Base-by-base conservation (phyloP, 2,329 filamentous ascomycete species). In the Aspergillus aculeatinus region DNA sequence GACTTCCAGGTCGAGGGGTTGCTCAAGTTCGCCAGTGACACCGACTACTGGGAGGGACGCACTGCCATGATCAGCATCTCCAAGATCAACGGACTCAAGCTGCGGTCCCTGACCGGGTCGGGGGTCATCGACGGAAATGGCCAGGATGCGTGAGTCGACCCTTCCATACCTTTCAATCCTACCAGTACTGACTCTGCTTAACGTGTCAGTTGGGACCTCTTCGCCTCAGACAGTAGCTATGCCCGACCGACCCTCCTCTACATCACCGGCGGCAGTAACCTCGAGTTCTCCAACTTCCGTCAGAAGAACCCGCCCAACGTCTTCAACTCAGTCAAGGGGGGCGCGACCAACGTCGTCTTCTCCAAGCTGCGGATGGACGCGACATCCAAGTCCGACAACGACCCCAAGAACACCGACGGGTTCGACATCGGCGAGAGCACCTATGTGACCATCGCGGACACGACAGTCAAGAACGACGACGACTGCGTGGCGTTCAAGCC, bases 121-220 rank as follows among this genome's bases (percentile, higher is more conserved):
- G 80, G 80, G 16, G 63, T 79, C 0, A 79, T 82, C 48, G 80
- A 82, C 63, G 80, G 79, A 2, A 81, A 79, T 63, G 80, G 80
- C 1, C 80, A 82, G 65, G 69, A 73, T 35, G 72, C 77, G 55
- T 72, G 67, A 23, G 63, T 39, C 2, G 11, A 19, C 4, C 4
- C 7, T 0, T n/a, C 11, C 21, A 42, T 42, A 25, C 25, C 21
- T 11, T 47, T n/a, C 1, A 51, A 44, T 33, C 48, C 48, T 35
- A 7, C 7, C 1, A 6, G 16, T 7, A 29, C 14, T 35, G 33
- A 35, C 33, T 35, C 33, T 35, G 14, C 14, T 16, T 12, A 16
- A 29, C 2, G 10, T 35, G 3, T 35, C 11, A 49, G 74, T 59
- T 75, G 68, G 60, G 79, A 82, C 48, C 63, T 65, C 5, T 81